phyloP scores from a whole-genome alignment of 2,329 filamentous ascomycete genomes.

The Saccharata proteae region DNA sequence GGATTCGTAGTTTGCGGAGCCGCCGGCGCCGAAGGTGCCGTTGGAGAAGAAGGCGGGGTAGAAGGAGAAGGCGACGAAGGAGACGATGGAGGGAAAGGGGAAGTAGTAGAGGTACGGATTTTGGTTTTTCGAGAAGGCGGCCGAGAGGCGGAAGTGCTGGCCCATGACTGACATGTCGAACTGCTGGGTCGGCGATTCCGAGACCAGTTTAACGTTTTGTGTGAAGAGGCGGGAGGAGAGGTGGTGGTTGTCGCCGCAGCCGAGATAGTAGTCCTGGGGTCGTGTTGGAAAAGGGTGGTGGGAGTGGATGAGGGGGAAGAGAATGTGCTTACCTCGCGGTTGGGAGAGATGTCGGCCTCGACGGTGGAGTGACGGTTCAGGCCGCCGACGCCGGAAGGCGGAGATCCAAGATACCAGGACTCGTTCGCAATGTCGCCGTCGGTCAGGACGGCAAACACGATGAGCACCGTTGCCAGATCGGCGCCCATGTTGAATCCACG shows the following conservation, averaged over 20 bases:
- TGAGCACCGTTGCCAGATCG: conserved; percentile 20
- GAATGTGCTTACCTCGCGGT: too few relatives aligned
- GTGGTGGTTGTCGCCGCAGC: conserved; percentile 16
- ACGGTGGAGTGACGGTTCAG: conserved; percentile 8
- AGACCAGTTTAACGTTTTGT: conserved; percentile 16
- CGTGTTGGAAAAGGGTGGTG: not conserved
- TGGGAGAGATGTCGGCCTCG: conserved; percentile 14
- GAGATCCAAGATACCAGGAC: too few relatives aligned
- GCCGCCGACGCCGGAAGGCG: conserved; percentile 12
- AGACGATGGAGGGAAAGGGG: conserved; percentile 17
- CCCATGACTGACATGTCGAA: conserved; percentile 17
- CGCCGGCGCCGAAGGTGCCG: conserved; percentile 14
- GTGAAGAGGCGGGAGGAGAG: conserved; percentile 18
- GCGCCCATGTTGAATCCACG: conserved; percentile 27
- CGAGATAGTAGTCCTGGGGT: conserved; percentile 9
- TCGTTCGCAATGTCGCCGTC: conserved; percentile 8
- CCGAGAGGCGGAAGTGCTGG: conserved; percentile 12
- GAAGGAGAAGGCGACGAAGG: conserved; percentile 15
- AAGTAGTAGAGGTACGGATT: conserved; percentile 23
- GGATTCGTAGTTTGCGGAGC: conserved; percentile 14
- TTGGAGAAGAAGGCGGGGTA: conserved; percentile 15
- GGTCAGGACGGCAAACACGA: conserved; percentile 12
- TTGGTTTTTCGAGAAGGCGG: conserved; percentile 12
- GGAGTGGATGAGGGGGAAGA: not conserved
- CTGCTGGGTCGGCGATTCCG: conserved; percentile 12